Evolutionary conservation across 768 basidiomycete genomes (phyloP), one percentile per base, ranked within the genome.

Genomic region (Crucibulum laeve): DNA sequence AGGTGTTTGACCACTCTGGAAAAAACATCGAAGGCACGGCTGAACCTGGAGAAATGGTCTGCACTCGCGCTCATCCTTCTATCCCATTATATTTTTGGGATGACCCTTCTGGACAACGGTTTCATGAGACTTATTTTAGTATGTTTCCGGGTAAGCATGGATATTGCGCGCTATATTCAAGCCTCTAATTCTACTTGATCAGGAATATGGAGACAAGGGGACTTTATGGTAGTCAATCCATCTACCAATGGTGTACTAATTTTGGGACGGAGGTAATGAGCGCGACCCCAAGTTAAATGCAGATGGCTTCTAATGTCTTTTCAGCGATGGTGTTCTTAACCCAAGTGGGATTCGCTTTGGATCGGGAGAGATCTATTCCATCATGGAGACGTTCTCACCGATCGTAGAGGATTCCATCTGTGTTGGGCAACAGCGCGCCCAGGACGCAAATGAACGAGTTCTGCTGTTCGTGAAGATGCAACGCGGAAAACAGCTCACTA

Each of bases 311-410:
- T 33, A 8, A 11, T 21, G 17, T 18, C 15, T 7, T 30, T 28
- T 23, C 42, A 80, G 82, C 49, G 82, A 86, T 47, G 82, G 80
- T 13, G 86, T 86, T n/a, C 67, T 86, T 21, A 91, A 91, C 49
- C 88, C 88, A 3, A 81, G 79, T 23, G 88, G 88, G 4, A 80
- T 91, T 40, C 78, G 89, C 3, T 91, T 91, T 55, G 88, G 88
- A 28, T 86, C 85, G 1, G 80, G 74, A 5, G 88, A 91, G 60
- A 85, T 91, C n/a, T 91, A 91, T 52, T 68, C 76, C 4, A 76
- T 86, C 6, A 62, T 90, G 45, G 77, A 83, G 30, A 64, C 71
- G 39, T 82, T 87, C 46, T 63, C 71, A 0, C 52, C 60, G 13
- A 61, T 55, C 7, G 54, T 91, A 17, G 80, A 84, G 40, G 88